Conservation (phyloP, 2,329 filamentous ascomycete species). For the Fusarium oligoseptatum region DNA sequence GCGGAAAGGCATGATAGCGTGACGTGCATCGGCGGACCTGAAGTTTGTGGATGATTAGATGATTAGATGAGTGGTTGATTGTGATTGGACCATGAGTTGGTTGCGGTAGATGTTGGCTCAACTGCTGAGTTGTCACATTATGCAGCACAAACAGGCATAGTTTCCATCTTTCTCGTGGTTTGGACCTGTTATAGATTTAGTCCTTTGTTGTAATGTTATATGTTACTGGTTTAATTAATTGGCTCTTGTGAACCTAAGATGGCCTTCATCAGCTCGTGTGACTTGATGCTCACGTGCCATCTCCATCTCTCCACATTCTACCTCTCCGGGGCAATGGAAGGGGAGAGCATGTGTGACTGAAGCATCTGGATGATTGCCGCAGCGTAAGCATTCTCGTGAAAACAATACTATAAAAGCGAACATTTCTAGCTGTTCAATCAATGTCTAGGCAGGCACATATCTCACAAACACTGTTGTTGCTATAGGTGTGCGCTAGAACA, state of each 20-base stretch:
- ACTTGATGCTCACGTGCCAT: not conserved
- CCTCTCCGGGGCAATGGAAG: not conserved
- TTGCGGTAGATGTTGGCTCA: not conserved
- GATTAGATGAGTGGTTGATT: not conserved
- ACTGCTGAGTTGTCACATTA: not conserved
- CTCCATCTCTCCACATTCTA: not conserved
- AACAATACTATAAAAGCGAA: no score
- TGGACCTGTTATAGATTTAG: not conserved
- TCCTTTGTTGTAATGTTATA: not conserved
- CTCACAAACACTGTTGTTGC: not conserved
- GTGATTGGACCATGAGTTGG: conserved; percentile 15
- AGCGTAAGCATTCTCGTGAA: no score
- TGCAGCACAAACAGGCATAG: not conserved
- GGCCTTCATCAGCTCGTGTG: conserved; percentile 5
- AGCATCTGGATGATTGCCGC: not conserved
- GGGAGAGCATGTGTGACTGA: not conserved
- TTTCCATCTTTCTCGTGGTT: not conserved
- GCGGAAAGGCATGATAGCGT: conserved; percentile 11
- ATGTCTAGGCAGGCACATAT: not conserved
- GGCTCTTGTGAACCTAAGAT: not conserved
- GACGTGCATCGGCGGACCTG: not conserved
- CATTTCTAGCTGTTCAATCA: no score
- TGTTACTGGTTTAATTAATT: not conserved
- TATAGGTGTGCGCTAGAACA: not conserved
- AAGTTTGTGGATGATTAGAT: not conserved